Conservation (phyloP, 768 basidiomycete genomes). For the Austroboletus eburneus region DNA sequence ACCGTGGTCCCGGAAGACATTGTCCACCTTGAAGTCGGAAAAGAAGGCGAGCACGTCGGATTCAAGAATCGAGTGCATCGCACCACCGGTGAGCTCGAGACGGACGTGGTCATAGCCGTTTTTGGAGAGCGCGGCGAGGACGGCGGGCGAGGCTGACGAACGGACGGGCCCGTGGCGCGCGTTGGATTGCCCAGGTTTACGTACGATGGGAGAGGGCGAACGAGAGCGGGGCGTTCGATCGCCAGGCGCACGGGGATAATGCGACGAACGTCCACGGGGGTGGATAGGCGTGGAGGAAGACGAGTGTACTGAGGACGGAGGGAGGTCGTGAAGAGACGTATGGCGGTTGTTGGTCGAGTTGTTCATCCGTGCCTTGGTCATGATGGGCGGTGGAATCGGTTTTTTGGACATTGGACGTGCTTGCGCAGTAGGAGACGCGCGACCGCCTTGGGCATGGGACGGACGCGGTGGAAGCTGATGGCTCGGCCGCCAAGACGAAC, state of each 20-base stretch:
- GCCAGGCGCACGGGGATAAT: conserved; percentile 13
- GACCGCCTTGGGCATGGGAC: conserved; percentile 22
- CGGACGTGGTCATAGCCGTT: conserved; percentile 68
- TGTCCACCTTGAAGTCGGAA: conserved; percentile 64
- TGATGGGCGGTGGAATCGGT: conserved; percentile 14
- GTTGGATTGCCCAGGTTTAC: conserved; percentile 35
- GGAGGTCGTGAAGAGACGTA: conserved; percentile 18
- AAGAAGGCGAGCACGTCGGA: conserved; percentile 69
- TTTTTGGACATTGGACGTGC: conserved; percentile 29
- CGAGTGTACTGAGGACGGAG: conserved; percentile 26
- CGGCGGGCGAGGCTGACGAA: conserved; percentile 17
- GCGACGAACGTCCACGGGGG: conserved; percentile 25
- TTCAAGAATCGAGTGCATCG: conserved; percentile 51
- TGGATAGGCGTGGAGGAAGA: conserved; percentile 35
- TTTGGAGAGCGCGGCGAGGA: conserved; percentile 44
- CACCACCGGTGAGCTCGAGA: conserved; percentile 45
- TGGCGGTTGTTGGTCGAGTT: conserved; percentile 23
- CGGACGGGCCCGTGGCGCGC: conserved; percentile 21
- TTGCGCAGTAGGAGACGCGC: conserved; percentile 25
- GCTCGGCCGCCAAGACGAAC: conserved; percentile 23
- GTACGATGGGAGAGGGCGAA: conserved; percentile 41
- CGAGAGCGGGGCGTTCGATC: conserved; percentile 26
- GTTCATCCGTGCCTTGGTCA: conserved; percentile 27
- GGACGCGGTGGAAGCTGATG: conserved; percentile 30
- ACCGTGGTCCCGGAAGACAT: conserved; percentile 63